Percentiles rank a stretch among this genome's conserved stretches.
Conservation (phyloP, 1,139 yeast genomes). For the Lodderomyces metapsilosis region DNA sequence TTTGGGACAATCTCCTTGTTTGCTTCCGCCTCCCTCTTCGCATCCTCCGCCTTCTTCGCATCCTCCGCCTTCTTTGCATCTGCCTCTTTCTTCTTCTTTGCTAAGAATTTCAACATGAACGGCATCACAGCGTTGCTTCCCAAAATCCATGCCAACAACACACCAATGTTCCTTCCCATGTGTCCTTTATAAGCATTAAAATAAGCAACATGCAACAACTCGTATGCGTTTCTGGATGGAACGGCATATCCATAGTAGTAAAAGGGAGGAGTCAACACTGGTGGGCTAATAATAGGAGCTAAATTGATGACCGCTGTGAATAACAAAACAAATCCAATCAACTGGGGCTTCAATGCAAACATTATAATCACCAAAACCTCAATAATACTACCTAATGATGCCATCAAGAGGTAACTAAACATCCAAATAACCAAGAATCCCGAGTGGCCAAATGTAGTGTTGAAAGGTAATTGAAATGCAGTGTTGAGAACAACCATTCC, state of each 20-base stretch:
- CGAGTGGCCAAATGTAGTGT: constrained; percentile 38
- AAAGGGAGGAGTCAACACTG: constrained; percentile 43
- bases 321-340: constrained; percentile 49
- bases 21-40: background rate
- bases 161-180: constrained; percentile 47
- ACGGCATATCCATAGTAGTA: constrained; percentile 52
- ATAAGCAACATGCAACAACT: constrained; percentile 44
- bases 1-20: no score
- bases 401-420: constrained; percentile 42
- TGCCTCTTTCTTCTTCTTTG: constrained; percentile 17
- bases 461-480: constrained; percentile 41
- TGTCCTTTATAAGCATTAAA: constrained; percentile 46
- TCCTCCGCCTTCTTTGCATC: background rate
- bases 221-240: constrained; percentile 50
- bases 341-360: constrained; percentile 38
- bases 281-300: constrained; percentile 48
- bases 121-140: constrained; percentile 40
- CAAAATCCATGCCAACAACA: constrained; percentile 48
- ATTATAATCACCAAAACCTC: constrained; percentile 42
- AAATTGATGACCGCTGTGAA: constrained; percentile 44
- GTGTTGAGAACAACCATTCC: constrained; percentile 40
- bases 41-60: background rate
- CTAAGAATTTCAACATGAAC: constrained; percentile 29
- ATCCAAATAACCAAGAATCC: constrained; percentile 54
- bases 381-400: constrained; percentile 51